Evolutionary conservation across 306 rosid species (phyloP), one percentile per base, ranked within the genome.

Genomic region (Oemleria cerasiformis): DNA sequence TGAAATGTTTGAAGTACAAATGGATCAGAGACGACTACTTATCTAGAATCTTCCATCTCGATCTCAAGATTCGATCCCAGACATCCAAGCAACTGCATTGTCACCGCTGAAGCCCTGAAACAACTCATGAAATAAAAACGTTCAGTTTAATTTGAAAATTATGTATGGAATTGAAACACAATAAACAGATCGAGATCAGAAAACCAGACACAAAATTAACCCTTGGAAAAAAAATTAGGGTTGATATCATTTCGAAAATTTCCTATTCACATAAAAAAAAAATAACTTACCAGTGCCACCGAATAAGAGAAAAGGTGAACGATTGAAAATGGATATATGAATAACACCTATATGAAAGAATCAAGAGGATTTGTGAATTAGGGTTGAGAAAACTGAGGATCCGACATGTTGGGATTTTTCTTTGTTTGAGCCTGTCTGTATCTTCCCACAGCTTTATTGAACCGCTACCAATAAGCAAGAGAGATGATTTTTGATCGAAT

Each of bases 361-460:
- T 50, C 20, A 50, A 50, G 55, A 17, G 19, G 41, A 19, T 11
- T 16, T 17, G 2, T 53, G 10, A 1, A 36, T 51, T 30, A 30
- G 3, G 36, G 36, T 30, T 30, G 67, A 57, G 14, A 34, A 67
- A 2, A 20, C n/a, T 10, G 61, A 21, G 36, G 14, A 42, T 17
- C 7, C 21, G 51, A 34, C 17, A 15, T 19, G 63, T 19, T 3
- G 44, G 57, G 65, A 71, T 81, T 9, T 45, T 63, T 66, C 36
- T 30, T 30, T 30, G 4, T 15, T 83, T 91, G 97, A 81, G 80
- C 77, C 92, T 84, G 76, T 85, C 68, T 71, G 96, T 95, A 89
- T 92, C 96, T 89, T 95, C 99, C 99, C 99, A 95, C 99, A 95
- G 99, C 99, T 92, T 89, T 92, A 89, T 95, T 92, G 99, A 92